Evolutionary conservation across 2,329 filamentous ascomycete species (phyloP), one percentile per base, ranked within the genome.

Genomic region (Venturia nashicola): DNA sequence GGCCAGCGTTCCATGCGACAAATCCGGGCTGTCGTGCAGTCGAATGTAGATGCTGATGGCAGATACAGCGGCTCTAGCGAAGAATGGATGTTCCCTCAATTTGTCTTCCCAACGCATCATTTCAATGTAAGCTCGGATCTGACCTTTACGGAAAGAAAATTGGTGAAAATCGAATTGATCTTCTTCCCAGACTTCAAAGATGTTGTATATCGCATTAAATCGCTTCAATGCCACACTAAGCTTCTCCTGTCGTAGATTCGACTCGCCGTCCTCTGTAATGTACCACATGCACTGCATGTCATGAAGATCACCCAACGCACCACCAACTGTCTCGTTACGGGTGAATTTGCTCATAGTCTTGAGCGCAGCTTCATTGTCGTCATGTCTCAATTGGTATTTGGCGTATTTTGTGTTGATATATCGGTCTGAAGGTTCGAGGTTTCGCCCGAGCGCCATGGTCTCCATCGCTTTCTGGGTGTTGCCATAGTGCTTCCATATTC

Each of bases 241-340:
- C 69, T 96, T 91, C 67, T 87, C 86, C 73, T 91, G 88, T 61
- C 94, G 87, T 65, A 89, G 80, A 74, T 92, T 91, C 3, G 93
- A 86, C 77, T 97, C 90, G 64, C 91, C 94, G 72, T 99, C 95
- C 76, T 99, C 94, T 5, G 90, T 94, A 71, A 99, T 78, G 74
- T 87, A 99, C 95, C 94, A 99, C 69, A 97, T 85, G 73, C 92
- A 97, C 77, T 99, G 94, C 94, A 99, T 99, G 70, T 99, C 94
- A 68, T 95, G 83, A 43, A 99, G 83, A 75, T 99, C 94, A 59
- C 88, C 89, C 48, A 99, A 79, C 5, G 95, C 90, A 1, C 94
- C 94, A 6, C 91, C 91, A 14, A 88, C 83, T 4, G 91, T 89
- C 71, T 99, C 94, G 62, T 92, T 92, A 63, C 93, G 83, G 0